A percentile compares a stretch with the other conserved stretches of the same genome.
These are phyloP conservation scores for Colletotrichum ledebouriae DNA, from an alignment of 2,329 filamentous ascomycete species.

Conservation along the genomic window DNA sequence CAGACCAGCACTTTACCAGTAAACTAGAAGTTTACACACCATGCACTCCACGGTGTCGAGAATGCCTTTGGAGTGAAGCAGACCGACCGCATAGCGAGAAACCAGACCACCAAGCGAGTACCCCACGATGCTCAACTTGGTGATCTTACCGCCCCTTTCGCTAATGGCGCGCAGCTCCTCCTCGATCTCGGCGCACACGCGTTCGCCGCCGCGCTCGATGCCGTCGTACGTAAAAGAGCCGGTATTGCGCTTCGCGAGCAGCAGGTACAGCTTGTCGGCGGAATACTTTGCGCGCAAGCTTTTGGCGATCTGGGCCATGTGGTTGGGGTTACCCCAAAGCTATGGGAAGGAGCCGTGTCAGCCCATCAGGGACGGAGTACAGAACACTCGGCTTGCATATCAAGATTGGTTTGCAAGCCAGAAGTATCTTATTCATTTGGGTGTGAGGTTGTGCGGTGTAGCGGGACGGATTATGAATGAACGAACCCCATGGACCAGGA, in stretches of 20 bases:
- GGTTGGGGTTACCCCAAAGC: constrained; percentile 84
- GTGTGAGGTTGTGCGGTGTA: constrained; percentile 10
- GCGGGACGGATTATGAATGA: constrained; percentile 24
- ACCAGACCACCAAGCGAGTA: constrained; percentile 93
- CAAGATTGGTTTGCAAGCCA: neutral
- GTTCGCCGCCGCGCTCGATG: constrained; percentile 76
- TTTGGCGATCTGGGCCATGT: constrained; percentile 77
- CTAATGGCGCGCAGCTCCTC: constrained; percentile 70
- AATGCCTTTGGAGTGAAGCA: constrained; percentile 84
- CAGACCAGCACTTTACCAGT: neutral
- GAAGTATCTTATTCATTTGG: neutral
- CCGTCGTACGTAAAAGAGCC: constrained; percentile 81
- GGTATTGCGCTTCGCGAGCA: constrained; percentile 79
- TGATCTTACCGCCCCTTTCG: constrained; percentile 76
- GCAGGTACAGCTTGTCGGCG: constrained; percentile 75
- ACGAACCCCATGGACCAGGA: constrained; percentile 82
- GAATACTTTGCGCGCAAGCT: constrained; percentile 72
- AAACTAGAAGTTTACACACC: constrained; percentile 56
- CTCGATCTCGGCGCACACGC: constrained; percentile 76
- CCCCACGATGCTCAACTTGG: constrained; percentile 86
- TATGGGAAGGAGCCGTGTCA: constrained; percentile 53
- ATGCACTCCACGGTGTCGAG: constrained; percentile 85
- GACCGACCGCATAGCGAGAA: constrained; percentile 85
- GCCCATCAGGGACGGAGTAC: constrained; percentile 36
- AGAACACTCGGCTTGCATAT: neutral